phyloP scores from a whole-genome alignment of 768 basidiomycete genomes.

The Suillus occidentalis region DNA sequence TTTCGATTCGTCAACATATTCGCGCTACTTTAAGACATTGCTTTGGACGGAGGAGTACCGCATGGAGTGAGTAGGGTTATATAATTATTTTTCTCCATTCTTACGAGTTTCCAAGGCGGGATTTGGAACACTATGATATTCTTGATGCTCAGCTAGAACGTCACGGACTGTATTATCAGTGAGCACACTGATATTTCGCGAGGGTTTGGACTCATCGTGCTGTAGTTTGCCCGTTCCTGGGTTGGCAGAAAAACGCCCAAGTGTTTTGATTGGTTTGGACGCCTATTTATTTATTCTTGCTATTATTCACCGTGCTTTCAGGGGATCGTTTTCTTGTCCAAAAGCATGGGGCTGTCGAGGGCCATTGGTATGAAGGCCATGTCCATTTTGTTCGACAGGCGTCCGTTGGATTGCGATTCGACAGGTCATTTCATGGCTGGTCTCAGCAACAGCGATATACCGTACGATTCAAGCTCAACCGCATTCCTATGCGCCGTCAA shows the following conservation, averaged over 20 bases:
- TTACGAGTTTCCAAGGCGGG: conserved; percentile 24
- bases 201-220: background rate
- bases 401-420: conserved; percentile 48
- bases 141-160: conserved; percentile 24
- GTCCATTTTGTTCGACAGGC: conserved; percentile 48
- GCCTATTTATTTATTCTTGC: conserved; percentile 28
- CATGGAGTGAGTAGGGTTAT: conserved; percentile 36
- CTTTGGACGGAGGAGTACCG: conserved; percentile 54
- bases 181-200: background rate
- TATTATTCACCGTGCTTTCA: conserved; percentile 7
- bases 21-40: conserved; percentile 43
- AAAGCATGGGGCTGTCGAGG: conserved; percentile 11
- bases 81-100: conserved; percentile 2
- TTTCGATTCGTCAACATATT: conserved; percentile 41
- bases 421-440: conserved; percentile 37
- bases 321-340: conserved; percentile 33
- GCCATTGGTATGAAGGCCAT: conserved; percentile 37
- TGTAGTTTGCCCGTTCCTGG: conserved; percentile 52
- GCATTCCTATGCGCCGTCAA: conserved; percentile 51
- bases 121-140: conserved; percentile 40
- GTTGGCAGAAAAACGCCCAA: conserved; percentile 57
- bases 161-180: conserved; percentile 37
- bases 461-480: conserved; percentile 57
- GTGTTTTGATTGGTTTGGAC: conserved; percentile 53
- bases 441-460: conserved; percentile 37